Evolutionary conservation across 2,329 filamentous ascomycete genomes (phyloP).

Genomic region (Aspergillus puulaauensis): DNA sequence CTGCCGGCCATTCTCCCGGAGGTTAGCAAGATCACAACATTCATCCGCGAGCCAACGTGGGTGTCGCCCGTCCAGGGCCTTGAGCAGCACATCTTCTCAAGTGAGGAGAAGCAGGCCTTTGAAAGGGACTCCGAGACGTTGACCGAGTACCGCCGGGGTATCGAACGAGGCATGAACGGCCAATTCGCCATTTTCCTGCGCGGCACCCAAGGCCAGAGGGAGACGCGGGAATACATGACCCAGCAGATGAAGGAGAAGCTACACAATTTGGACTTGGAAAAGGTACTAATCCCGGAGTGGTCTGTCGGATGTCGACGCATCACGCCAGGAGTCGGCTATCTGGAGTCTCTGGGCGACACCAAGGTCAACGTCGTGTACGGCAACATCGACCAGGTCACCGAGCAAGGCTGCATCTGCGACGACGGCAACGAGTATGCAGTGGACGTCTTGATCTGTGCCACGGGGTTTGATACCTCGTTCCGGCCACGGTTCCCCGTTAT

Average conservation of each 20-base stretch:
- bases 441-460: slow-evolving; percentile 23
- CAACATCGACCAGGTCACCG: slow-evolving; percentile 35
- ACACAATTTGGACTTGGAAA: background rate
- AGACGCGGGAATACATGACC: slow-evolving; percentile 3
- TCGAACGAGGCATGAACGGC: slow-evolving; percentile 6
- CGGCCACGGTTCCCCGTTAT: slow-evolving; percentile 25
- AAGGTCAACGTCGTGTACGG: slow-evolving; percentile 36
- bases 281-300: slow-evolving; percentile 18
- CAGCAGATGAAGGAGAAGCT: slow-evolving; percentile 10
- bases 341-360: slow-evolving; percentile 46
- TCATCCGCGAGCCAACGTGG: slow-evolving; percentile 29
- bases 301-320: slow-evolving; percentile 44
- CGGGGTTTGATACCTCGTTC: slow-evolving; percentile 29
- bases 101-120: slow-evolving; percentile 24
- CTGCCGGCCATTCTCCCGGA: slow-evolving; percentile 15
- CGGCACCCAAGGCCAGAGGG: background rate
- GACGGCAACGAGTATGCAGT: slow-evolving; percentile 17
- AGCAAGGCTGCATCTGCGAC: slow-evolving; percentile 24
- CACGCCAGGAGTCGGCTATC: slow-evolving; percentile 53
- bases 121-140: slow-evolving; percentile 13
- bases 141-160: background rate
- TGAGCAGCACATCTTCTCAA: slow-evolving; percentile 22
- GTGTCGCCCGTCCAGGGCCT: slow-evolving; percentile 22
- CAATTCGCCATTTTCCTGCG: slow-evolving; percentile 2
- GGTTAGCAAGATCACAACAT: slow-evolving; percentile 23